These are phyloP conservation scores for Penicillium soppii DNA, from an alignment of 495 filamentous ascomycete species.

Conservation along the genomic window DNA sequence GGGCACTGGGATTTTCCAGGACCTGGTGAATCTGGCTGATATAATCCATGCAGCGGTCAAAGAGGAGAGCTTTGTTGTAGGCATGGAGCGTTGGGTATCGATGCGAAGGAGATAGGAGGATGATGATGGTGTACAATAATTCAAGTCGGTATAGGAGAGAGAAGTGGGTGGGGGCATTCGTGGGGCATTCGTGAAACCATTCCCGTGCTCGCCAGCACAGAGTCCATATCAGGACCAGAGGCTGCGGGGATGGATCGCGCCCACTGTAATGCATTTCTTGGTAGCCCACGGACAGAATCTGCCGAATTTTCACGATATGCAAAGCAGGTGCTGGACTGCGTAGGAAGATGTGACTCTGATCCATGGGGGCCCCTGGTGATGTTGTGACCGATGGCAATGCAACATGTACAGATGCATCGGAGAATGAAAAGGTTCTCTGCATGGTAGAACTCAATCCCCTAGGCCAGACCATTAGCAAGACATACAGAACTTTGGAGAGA, in stretches of 20 bases:
- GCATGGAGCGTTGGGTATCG: conserved; percentile 61
- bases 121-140: conserved; percentile 78
- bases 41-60: conserved; percentile 78
- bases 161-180: conserved; percentile 54
- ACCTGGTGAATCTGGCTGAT: conserved; percentile 42
- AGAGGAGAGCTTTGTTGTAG: conserved; percentile 72
- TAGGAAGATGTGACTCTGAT: conserved; percentile 45
- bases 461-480: conserved; percentile 2
- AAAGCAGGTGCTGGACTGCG: conserved; percentile 51
- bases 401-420: conserved; percentile 81
- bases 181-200: conserved; percentile 64
- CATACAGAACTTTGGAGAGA: neutral
- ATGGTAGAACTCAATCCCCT: conserved; percentile 81
- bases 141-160: conserved; percentile 76
- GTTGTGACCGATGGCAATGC: conserved; percentile 45
- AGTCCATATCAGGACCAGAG: conserved; percentile 59
- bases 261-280: conserved; percentile 75
- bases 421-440: conserved; percentile 82
- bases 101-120: conserved; percentile 74
- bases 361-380: conserved; percentile 31
- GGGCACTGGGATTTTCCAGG: conserved; percentile 28
- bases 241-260: conserved; percentile 58
- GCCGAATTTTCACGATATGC: conserved; percentile 72
- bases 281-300: conserved; percentile 78
- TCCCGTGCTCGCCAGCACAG: conserved; percentile 62